Evolutionary conservation across 495 filamentous ascomycete genomes (phyloP), one percentile per base, ranked within the genome.

Genomic region (Margaritispora aquatica): DNA sequence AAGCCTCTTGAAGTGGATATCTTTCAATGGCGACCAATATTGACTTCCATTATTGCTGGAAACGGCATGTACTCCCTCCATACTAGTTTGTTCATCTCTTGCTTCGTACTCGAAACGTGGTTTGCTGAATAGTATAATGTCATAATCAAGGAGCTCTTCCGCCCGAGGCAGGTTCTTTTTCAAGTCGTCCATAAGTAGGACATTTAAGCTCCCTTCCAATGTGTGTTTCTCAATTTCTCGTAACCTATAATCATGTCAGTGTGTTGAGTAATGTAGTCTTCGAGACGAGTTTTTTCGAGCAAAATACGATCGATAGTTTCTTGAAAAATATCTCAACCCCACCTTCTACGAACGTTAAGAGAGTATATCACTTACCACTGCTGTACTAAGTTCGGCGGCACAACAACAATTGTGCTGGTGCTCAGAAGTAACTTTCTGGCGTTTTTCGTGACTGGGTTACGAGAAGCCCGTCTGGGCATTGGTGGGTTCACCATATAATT

Each of bases 1-100:
- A 46, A 93, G 81, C 13, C 93, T 82, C 59, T 96, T 82, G 77
- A 90, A 96, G 62, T 88, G 90, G 11, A 97, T 71, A 19, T 81
- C 67, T 41, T 82, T 83, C 5, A 96, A 71, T 0, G 87, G 82
- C 2, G 85, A 87, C 2, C 77, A 70, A 63, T 83, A 81, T 3
- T 71, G n/a, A 57, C 63, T 48, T 72, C 61, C 54, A 5, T 7
- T 8, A n/a, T 26, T 10, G 9, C 21, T 24, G n/a, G 47, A 50
- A 8, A 9, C 26, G 21, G 9, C 26, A 5, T 48, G 8, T 7
- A 5, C 2, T 19, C 21, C 13, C 8, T 24, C 26, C 47, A 9
- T 44, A 17, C 26, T 50, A 24, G 20, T 54, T 13, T 51, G 20
- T 26, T 44, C 38, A 44, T 74, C 66, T 11, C 66, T 67, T 26